A percentile compares a stretch with the other conserved stretches of the same genome.
Conservation (phyloP, 176 grass and related monocot species). For the Raddia guianensis region DNA sequence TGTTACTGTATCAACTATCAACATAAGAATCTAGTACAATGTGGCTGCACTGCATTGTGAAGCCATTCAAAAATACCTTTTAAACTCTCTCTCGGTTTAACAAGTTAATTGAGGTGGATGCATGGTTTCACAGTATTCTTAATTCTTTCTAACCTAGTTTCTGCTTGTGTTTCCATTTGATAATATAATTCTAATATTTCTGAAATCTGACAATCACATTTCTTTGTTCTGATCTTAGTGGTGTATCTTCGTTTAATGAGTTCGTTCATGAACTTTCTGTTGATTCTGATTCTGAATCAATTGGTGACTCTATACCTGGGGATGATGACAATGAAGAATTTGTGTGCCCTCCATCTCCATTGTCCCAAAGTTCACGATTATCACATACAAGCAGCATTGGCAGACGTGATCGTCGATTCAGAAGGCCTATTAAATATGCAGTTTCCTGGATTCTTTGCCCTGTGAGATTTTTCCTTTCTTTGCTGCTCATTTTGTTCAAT, state of each 20-base stretch:
- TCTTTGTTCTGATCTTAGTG: slow-evolving; percentile 52
- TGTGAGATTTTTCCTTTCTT: slow-evolving; percentile 57
- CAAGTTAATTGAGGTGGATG: not conserved
- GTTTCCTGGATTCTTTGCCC: slow-evolving; percentile 93
- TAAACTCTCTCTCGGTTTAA: not conserved
- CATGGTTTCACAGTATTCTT: not conserved
- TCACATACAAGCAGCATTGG: slow-evolving; percentile 70
- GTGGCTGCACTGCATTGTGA: not conserved
- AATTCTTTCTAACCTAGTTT: not conserved
- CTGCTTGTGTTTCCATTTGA: slow-evolving; percentile 1
- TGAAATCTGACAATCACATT: slow-evolving; percentile 33
- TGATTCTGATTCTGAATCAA: slow-evolving; percentile 73
- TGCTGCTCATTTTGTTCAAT: slow-evolving; percentile 60
- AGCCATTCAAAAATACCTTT: not conserved
- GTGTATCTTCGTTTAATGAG: slow-evolving; percentile 94
- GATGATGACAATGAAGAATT: slow-evolving; percentile 84
- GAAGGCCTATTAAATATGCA: slow-evolving; percentile 61
- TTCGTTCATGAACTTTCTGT: slow-evolving; percentile 88
- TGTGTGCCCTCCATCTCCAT: slow-evolving; percentile 62
- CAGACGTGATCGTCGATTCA: slow-evolving; percentile 63
- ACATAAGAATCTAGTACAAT: not conserved
- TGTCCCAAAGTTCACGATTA: slow-evolving; percentile 79
- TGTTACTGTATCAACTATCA: not conserved
- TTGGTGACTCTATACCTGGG: slow-evolving; percentile 57
- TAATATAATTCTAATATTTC: slow-evolving; percentile 16